Base-by-base conservation (phyloP, 768 basidiomycete species). In the Suillus occidentalis region DNA sequence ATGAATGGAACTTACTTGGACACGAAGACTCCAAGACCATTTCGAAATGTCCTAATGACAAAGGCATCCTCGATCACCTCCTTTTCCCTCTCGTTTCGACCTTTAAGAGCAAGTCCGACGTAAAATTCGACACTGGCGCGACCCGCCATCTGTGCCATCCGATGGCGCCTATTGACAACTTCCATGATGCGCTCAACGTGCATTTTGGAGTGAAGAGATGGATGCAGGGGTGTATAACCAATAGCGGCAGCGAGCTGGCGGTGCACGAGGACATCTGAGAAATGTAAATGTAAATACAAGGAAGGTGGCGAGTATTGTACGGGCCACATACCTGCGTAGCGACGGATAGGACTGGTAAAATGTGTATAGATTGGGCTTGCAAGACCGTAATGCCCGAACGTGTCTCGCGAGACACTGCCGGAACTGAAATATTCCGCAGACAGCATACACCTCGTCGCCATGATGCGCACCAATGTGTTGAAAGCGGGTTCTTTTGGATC, bases 401-500 rank as follows among this genome's bases (percentile, higher is more conserved):
- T 90, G 67, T 97, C 95, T 58, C 89, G 86, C 0, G 90, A 87
- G 3, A 98, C 95, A 69, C 94, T 95, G 10, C 97, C 97, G 0
- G 96, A 92, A 74, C 92, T 94, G 79, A 99, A 98, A 76, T 99
- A 99, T 75, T 99, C 97, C 22, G 97, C 97, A 0, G 96, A 90
- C 31, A 98, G 83, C 97, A 99, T 99, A 75, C 97, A 98, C 37
- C 97, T 83, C 4, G 97, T 99, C 3, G 97, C 96, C 96, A 99
- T 98, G 76, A 99, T 99, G 49, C 97, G 89, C 43, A 99, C 97
- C 20, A 99, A 85, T 0, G 95, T 99, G 71, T 99, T 99, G 83
- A 99, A 99, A 0, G 94, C 89, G 0, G 95, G 92, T 70, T 94
- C 88, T 20, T 78, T 76, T 0, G 90, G 84, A 72, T 97, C 95